Conservation (phyloP, 768 basidiomycete genomes). For the Coprinopsis cinerea region DNA sequence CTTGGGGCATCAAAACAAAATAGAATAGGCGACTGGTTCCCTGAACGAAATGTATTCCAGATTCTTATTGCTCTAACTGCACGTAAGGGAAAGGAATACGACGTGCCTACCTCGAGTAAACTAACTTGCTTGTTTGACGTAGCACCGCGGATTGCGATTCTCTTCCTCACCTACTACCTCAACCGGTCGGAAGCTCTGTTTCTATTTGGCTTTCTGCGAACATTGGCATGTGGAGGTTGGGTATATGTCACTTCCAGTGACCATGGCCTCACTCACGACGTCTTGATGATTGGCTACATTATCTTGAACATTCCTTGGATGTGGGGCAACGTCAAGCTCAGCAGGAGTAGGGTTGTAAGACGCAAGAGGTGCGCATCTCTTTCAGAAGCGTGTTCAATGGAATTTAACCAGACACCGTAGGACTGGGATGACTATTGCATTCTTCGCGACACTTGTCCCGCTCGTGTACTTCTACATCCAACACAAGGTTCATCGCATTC, state of each 20-base stretch:
- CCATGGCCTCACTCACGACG: slow-evolving; percentile 78
- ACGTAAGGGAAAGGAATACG: slow-evolving; percentile 29
- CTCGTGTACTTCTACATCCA: slow-evolving; percentile 81
- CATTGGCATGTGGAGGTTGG: slow-evolving; percentile 86
- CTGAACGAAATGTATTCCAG: slow-evolving; percentile 80
- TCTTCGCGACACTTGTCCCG: slow-evolving; percentile 65
- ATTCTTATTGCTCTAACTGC: slow-evolving; percentile 83
- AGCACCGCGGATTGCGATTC: slow-evolving; percentile 74
- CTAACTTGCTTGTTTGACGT: background rate
- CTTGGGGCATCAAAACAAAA: background rate
- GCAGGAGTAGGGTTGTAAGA: slow-evolving; percentile 39
- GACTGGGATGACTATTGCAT: slow-evolving; percentile 34
- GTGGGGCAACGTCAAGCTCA: slow-evolving; percentile 59
- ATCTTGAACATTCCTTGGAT: slow-evolving; percentile 87
- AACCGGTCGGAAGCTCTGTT: slow-evolving; percentile 44
- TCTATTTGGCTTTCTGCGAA: slow-evolving; percentile 60
- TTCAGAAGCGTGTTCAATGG: slow-evolving; percentile 39
- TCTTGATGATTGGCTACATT: slow-evolving; percentile 86
- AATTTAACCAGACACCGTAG: background rate
- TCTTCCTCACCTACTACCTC: slow-evolving; percentile 58
- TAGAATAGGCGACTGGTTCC: slow-evolving; percentile 90
- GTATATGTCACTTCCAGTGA: slow-evolving; percentile 85
- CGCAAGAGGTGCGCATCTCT: slow-evolving; percentile 50
- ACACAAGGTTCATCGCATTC: slow-evolving; percentile 74
- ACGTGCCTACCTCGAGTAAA: background rate